These are phyloP conservation scores for Microbotryum lychnidis-dioicae DNA, from an alignment of 1,284 basidiomycete species.

Conservation along the genomic window DNA sequence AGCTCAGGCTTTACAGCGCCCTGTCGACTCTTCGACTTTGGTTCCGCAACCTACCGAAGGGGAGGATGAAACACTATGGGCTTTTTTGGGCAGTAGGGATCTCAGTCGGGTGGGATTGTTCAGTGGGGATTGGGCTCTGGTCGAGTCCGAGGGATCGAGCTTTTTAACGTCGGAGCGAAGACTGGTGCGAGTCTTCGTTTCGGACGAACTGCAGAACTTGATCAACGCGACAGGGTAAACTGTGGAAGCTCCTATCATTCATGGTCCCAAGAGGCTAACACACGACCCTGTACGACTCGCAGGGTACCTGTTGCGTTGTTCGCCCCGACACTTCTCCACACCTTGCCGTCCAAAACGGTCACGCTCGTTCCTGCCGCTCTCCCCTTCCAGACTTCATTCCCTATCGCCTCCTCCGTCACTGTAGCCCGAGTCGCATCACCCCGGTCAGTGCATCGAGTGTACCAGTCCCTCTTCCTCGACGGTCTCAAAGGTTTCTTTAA, in stretches of 20 bases:
- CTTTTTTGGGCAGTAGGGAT: slow-evolving; percentile 55
- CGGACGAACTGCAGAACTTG: slow-evolving; percentile 24
- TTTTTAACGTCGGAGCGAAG: slow-evolving; percentile 18
- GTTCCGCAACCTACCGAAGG: slow-evolving; percentile 11
- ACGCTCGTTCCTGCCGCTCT: slow-evolving; percentile 40
- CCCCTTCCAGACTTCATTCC: slow-evolving; percentile 50
- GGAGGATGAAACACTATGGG: slow-evolving; percentile 21
- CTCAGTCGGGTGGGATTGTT: slow-evolving; percentile 66
- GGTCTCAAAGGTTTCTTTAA: slow-evolving; percentile 64
- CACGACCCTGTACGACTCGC: neutral
- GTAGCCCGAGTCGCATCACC: slow-evolving; percentile 78
- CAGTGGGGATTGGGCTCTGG: slow-evolving; percentile 77
- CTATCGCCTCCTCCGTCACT: slow-evolving; percentile 63
- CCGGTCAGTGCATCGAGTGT: slow-evolving; percentile 60
- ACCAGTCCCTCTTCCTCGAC: slow-evolving; percentile 61
- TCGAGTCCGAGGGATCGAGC: slow-evolving; percentile 12
- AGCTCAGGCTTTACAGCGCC: slow-evolving; percentile 4
- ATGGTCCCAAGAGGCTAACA: too few species aligned
- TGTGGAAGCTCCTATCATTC: too few species aligned
- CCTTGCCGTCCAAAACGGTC: neutral
- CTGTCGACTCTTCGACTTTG: slow-evolving; percentile 9
- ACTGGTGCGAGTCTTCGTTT: slow-evolving; percentile 33
- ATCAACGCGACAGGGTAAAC: too few species aligned
- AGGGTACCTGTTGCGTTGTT: neutral
- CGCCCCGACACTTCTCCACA: slow-evolving; percentile 7